Evolutionary conservation across 345 rosid genomes (phyloP), one percentile per base, ranked within the genome.

Genomic region (Populus ilicifolia): DNA sequence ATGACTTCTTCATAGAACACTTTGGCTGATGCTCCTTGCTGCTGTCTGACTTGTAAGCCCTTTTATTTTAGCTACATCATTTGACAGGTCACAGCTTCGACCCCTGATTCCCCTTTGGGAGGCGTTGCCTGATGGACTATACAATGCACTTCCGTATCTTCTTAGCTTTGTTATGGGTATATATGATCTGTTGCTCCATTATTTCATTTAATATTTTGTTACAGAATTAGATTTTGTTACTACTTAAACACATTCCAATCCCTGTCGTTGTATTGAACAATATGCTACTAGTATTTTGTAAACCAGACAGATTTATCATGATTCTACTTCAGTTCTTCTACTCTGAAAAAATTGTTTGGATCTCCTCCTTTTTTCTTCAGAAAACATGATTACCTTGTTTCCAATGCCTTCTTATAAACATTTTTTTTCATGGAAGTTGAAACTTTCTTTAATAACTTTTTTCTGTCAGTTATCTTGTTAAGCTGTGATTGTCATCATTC

Each of bases 101-200:
- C 90, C 95, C 1, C 75, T 91, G 80, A 56, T 93, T 62, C 93
- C 92, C 69, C 43, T 90, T 72, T 43, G 88, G 79, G 91, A 92
- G 87, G 88, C 86, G 78, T 77, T 87, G 80, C 98, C 98, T 9
- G 84, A 88, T 48, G 92, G 79, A 79, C 86, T 95, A 72, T 90
- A 90, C 64, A 65, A 64, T 71, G 77, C 87, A 8, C 64, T 90
- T 66, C 92, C 98, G 48, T 91, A 90, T 88, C 89, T 85, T 82
- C 86, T 95, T 67, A 87, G 96, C 89, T 84, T 77, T 82, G 77
- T 87, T n/a, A 79, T 87, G 87, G 97, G 96, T 92, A 91, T 50
- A 69, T 69, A 23, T 59, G 62, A 78, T 72, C 72, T 66, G 29
- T 63, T 78, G 35, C 61, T 72, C 67, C 44, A 2, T 52, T 18